Evolutionary conservation across 1,284 basidiomycete species (phyloP), one percentile per base, ranked within the genome.

Genomic region (Trichosporon sp.): DNA sequence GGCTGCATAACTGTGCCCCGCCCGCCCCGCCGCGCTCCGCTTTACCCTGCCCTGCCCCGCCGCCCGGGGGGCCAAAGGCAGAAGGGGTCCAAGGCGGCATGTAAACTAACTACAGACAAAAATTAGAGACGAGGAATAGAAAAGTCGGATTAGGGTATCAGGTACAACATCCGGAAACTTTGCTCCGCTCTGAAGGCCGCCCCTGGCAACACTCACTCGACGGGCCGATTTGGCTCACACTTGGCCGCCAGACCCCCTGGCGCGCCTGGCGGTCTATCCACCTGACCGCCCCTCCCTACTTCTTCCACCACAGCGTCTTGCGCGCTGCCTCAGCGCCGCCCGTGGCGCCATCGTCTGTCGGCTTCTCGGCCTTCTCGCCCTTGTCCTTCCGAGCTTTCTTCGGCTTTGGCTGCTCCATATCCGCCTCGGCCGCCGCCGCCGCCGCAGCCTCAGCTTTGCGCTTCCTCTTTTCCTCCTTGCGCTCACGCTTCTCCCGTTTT

Each of bases 271-370:
- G n/a, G n/a, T n/a, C n/a, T n/a, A n/a, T n/a, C 32, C 32, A 32
- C 32, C 11, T 7, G 37, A 49, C 44, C 5, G 44, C 21, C 9
- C n/a, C n/a, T 7, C 13, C 40, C 19, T 23, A 52, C 46, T 29
- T 25, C 46, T 52, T 52, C 46, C 46, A 52, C 46, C 46, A 52
- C 25, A 52, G 46, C 46, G 46, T 52, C 46, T 52, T 52, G 46
- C 46, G 46, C 25, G 27, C 33, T 7, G 33, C 8, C 33, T 14
- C 4, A 14, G 25, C 46, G 4, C 46, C 27, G 11, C 23, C 13
- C 25, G 25, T 16, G 13, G 19, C 5, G 1, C 46, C 25, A 11
- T 52, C 46, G 13, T 27, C 23, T 13, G 25, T 25, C 46, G 25
- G 23, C 13, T 27, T 13, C 21, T 25, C 23, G 9, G 46, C 23